Evolutionary conservation across 169 alveolate genomes (phyloP).

Genomic region (Babesia bigemina): DNA sequence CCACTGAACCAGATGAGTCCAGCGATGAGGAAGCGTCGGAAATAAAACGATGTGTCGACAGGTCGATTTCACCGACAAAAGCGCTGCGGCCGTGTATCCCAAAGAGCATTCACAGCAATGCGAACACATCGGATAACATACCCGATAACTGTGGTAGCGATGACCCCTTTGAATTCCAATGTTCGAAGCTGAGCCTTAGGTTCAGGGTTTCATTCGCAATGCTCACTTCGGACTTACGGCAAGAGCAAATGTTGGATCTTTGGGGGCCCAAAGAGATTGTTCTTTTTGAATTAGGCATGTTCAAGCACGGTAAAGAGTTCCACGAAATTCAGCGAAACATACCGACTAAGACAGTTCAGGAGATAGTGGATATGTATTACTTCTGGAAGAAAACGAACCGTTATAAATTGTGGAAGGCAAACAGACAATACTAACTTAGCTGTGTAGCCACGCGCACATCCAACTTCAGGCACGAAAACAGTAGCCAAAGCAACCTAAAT

Average conservation of each 20-base stretch:
- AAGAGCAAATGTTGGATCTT: constrained; percentile 74
- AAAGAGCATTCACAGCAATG: background rate
- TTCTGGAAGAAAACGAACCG: constrained; percentile 84
- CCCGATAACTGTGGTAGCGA: constrained; percentile 6
- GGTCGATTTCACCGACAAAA: too few species aligned
- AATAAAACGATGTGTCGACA: too few species aligned
- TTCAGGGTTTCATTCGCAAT: constrained; percentile 56
- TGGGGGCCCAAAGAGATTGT: constrained; percentile 87
- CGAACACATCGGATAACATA: background rate
- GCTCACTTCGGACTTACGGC: constrained; percentile 53
- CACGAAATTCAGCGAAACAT: constrained; percentile 76
- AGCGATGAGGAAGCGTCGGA: background rate
- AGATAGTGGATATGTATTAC: constrained; percentile 82
- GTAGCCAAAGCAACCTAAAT: background rate
- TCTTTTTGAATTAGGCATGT: constrained; percentile 80
- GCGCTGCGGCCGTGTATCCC: too few species aligned
- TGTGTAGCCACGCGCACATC: background rate
- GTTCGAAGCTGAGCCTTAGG: constrained; percentile 48
- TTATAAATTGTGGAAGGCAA: constrained; percentile 80
- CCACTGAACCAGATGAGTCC: background rate
- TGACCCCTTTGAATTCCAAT: constrained; percentile 38
- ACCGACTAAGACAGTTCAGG: constrained; percentile 78
- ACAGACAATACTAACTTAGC: constrained; percentile 52
- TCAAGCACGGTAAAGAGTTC: constrained; percentile 83
- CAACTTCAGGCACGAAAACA: background rate